Base-by-base conservation (phyloP, 139 green algal species). In the Yamagishiella unicocca region DNA sequence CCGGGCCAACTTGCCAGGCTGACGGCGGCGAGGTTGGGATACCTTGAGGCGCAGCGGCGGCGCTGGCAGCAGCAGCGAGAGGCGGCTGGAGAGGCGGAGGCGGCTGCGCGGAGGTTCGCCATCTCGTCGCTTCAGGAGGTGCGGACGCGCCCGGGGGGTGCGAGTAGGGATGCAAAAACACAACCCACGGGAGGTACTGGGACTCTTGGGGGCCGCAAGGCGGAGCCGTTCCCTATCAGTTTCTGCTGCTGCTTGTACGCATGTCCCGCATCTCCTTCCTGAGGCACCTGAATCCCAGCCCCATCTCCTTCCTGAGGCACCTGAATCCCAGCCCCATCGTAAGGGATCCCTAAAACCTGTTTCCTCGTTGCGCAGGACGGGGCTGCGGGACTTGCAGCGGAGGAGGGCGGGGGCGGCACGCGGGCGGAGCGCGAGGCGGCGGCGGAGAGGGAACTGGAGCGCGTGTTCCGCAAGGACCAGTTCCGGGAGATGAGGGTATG, bases 401-500 rank as follows among this genome's bases (percentile, higher is more conserved):
- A 25, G 55, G n/a, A 53, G 40, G 31, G 77, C 43, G 19, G 42
- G 43, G 27, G 61, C 2, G 50, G n/a, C 40, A 78, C 64, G 4
- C 73, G 80, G 3, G 82, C 67, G 4, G 75, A 91, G 55, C 66
- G 37, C 1, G 87, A 88, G 87, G 89, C 73, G 7, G 93, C 91
- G 38, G 93, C 91, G 12, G 91, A 91, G 43, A 40, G 68, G 8
- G 97, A 99, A 95, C 93, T 99, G 58, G 93, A 98, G 89, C 90
- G 95, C 1, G 88, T 97, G 37, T 99, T 99, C 83, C 67, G 94
- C 68, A 98, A 99, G 92, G 35, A 68, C 0, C 94, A 98, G 84
- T 99, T 99, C 74, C 50, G 53, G 12, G 61, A 88, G 31, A 94
- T 97, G 94, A 29, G 84, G 45, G 88, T 96, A n/a, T n/a, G n/a